Conservation (phyloP, 1,284 basidiomycete genomes). For the Schizophyllum amplum region DNA sequence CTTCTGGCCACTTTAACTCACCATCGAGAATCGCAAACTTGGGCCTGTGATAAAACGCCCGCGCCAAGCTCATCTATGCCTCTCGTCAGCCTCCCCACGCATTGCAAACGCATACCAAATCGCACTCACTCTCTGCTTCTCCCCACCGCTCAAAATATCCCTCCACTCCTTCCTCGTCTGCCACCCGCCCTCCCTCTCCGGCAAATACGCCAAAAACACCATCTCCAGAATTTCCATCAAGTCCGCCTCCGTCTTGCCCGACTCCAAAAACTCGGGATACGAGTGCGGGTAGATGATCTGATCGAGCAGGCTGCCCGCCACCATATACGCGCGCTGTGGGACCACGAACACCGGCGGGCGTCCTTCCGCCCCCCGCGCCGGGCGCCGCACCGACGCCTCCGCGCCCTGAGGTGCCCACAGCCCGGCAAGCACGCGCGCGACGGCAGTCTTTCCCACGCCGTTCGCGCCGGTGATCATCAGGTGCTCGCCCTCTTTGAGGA, state of each 20-base stretch:
- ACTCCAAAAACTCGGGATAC: conserved; percentile 65
- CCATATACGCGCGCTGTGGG: conserved; percentile 90
- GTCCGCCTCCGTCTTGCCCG: conserved; percentile 52
- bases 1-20: conserved; percentile 23
- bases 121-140: conserved; percentile 77
- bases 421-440: conserved; percentile 86
- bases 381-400: conserved; percentile 23
- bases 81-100: conserved; percentile 3
- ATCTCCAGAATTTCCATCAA: conserved; percentile 68
- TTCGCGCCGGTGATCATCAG: conserved; percentile 92
- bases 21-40: conserved; percentile 72
- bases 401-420: conserved; percentile 69
- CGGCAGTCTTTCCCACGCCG: conserved; percentile 90
- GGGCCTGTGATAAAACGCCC: conserved; percentile 81
- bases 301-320: conserved; percentile 79
- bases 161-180: conserved; percentile 92
- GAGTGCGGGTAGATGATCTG: conserved; percentile 87
- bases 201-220: conserved; percentile 83
- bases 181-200: conserved; percentile 86
- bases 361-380: conserved; percentile 18
- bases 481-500: conserved; percentile 77
- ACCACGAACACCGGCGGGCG: conserved; percentile 74
- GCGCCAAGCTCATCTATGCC: conserved; percentile 74
- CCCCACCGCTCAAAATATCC: conserved; percentile 89
- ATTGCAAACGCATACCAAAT: not conserved